These are phyloP conservation scores for Ophiorrhiza pumila DNA, from an alignment of 257 asterid species.

Conservation along the genomic window DNA sequence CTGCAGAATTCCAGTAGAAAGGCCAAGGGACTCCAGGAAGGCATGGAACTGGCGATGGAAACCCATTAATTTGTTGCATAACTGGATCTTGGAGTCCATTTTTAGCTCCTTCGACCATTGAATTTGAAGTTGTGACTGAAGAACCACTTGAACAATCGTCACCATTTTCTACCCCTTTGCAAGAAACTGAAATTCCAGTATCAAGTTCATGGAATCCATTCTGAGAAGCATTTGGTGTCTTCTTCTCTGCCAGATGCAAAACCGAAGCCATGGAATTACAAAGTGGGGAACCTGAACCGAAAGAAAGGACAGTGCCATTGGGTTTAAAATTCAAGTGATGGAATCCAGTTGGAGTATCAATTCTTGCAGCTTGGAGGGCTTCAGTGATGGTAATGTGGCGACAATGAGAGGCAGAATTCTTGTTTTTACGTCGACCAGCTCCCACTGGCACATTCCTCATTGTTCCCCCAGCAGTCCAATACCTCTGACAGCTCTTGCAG, in stretches of 20 bases:
- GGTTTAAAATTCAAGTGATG: conserved; percentile 42
- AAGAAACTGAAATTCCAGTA: conserved; percentile 22
- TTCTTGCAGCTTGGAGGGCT: conserved; percentile 45
- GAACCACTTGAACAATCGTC: conserved; percentile 47
- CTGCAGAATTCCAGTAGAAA: conserved; percentile 44
- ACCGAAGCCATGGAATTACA: conserved; percentile 57
- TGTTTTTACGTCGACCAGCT: conserved; percentile 82
- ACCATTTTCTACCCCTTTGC: conserved; percentile 32
- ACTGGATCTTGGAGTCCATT: conserved; percentile 31
- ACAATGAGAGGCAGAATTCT: conserved; percentile 54
- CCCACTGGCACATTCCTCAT: conserved; percentile 95
- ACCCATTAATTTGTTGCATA: conserved; percentile 38
- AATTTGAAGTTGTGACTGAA: conserved; percentile 31
- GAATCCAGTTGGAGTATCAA: conserved; percentile 41
- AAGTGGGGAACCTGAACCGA: conserved; percentile 45
- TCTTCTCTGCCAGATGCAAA: conserved; percentile 42
- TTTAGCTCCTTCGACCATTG: conserved; percentile 25
- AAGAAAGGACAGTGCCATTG: conserved; percentile 63
- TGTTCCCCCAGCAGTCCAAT: conserved; percentile 96
- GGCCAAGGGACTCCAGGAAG: conserved; percentile 65
- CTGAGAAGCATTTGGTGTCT: conserved; percentile 22
- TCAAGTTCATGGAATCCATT: conserved; percentile 32
- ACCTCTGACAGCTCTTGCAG: conserved; percentile 93
- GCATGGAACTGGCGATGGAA: conserved; percentile 55
- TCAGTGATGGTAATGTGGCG: conserved; percentile 59